A percentile compares a stretch with the other conserved stretches of the same genome.
Conservation (phyloP, 1,139 yeast genomes). For the Sugiyamaella xylanicola region DNA sequence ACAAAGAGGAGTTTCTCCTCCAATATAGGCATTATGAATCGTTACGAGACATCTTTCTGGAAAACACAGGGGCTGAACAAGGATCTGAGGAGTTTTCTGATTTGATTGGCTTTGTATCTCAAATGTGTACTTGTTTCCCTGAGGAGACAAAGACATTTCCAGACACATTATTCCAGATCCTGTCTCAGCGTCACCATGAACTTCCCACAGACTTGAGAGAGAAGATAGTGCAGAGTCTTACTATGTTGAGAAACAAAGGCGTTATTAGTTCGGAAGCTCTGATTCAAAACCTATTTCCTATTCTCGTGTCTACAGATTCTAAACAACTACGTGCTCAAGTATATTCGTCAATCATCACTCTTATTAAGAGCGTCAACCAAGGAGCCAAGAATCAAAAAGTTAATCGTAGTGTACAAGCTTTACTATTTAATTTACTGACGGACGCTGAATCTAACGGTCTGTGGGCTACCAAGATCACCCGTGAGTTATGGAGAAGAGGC, state of each 20-base stretch:
- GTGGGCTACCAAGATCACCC: conserved; percentile 94
- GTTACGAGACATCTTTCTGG: conserved; percentile 77
- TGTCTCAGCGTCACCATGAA: conserved; percentile 74
- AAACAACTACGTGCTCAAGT: conserved; percentile 82
- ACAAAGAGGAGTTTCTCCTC: conserved; percentile 87
- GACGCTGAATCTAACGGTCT: conserved; percentile 74
- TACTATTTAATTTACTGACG: conserved; percentile 73
- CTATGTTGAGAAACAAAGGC: conserved; percentile 86
- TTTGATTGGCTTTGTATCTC: conserved; percentile 85
- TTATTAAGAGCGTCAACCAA: conserved; percentile 79
- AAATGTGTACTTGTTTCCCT: conserved; percentile 88
- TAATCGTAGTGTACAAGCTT: conserved; percentile 87
- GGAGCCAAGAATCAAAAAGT: conserved; percentile 85
- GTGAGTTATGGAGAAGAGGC: conserved; percentile 96
- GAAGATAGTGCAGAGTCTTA: conserved; percentile 84
- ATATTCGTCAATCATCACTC: conserved; percentile 72
- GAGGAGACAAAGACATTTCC: conserved; percentile 86
- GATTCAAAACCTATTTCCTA: conserved; percentile 86
- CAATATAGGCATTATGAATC: conserved; percentile 94
- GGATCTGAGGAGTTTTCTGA: conserved; percentile 78
- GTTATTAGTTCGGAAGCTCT: conserved; percentile 78
- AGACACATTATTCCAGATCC: conserved; percentile 67
- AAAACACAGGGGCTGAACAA: conserved; percentile 57
- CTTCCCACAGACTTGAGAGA: conserved; percentile 85
- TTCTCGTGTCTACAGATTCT: conserved; percentile 69